Conservation (phyloP, 2,329 filamentous ascomycete species). For the Plenodomus tracheiphilus region DNA sequence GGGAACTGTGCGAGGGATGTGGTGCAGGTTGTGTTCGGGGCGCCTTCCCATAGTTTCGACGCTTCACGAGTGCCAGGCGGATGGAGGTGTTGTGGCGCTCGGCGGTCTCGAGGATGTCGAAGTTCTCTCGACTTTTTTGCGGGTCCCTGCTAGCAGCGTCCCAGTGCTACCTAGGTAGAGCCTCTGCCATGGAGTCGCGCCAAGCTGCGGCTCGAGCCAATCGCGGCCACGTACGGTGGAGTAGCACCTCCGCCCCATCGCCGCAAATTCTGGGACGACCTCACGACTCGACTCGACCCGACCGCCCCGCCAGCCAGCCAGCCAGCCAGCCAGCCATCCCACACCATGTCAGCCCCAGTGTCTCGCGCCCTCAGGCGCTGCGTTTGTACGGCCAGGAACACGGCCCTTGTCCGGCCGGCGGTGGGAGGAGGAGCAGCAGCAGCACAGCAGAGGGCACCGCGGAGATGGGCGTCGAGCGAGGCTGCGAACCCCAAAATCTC, state of each 20-base stretch:
- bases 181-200: slow-evolving; percentile 6
- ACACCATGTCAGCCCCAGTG: slow-evolving; percentile 50
- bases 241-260: slow-evolving; percentile 27
- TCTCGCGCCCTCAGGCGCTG: slow-evolving; percentile 51
- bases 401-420: slow-evolving; percentile 34
- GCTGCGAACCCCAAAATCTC: slow-evolving; percentile 87
- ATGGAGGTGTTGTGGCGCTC: slow-evolving; percentile 20
- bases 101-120: slow-evolving; percentile 10
- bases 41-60: slow-evolving; percentile 44
- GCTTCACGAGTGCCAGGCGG: slow-evolving; percentile 21
- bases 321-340: slow-evolving; percentile 6
- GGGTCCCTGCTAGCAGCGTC: slow-evolving; percentile 8
- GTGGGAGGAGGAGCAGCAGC: too few relatives aligned
- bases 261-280: slow-evolving; percentile 33
- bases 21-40: slow-evolving; percentile 21
- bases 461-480: slow-evolving; percentile 89
- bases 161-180: too few relatives aligned
- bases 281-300: background rate
- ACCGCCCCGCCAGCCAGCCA: slow-evolving; percentile 14
- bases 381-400: slow-evolving; percentile 41
- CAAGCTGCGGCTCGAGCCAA: slow-evolving; percentile 24
- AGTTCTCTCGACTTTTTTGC: slow-evolving; percentile 32
- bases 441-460: slow-evolving; percentile 51
- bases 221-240: slow-evolving; percentile 21
- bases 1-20: slow-evolving; percentile 20